phyloP scores from a whole-genome alignment of 768 basidiomycete species.

The Clitopilus hobsonii region DNA sequence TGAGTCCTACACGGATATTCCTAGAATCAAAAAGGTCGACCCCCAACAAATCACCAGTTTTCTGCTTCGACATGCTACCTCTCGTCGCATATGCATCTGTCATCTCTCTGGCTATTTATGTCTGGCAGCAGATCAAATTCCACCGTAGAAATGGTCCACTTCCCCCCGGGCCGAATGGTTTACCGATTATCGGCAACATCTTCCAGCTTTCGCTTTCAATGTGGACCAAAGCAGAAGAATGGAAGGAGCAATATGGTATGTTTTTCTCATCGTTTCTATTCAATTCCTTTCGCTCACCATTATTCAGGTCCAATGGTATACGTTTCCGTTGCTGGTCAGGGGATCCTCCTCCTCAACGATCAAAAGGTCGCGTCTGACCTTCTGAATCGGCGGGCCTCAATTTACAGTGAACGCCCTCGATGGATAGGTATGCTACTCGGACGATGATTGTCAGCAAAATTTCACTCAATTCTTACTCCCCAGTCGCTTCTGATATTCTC shows the following conservation, averaged over 20 bases:
- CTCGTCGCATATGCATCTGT: not conserved
- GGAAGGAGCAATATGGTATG: constrained; percentile 14
- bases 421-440: constrained; percentile 8
- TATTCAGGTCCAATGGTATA: constrained; percentile 22
- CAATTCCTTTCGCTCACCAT: not conserved
- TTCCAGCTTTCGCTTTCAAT: constrained; percentile 11
- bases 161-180: constrained; percentile 15
- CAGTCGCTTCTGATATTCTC: constrained; percentile 16
- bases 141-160: constrained; percentile 3
- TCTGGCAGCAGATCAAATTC: not conserved
- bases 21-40: no score
- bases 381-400: constrained; percentile 23
- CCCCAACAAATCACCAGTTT: no score
- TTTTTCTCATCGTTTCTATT: not conserved
- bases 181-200: constrained; percentile 14
- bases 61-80: not conserved
- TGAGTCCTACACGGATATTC: no score
- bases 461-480: not conserved
- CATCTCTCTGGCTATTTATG: not conserved
- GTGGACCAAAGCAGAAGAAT: constrained; percentile 12
- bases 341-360: constrained; percentile 29
- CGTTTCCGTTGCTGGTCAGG: constrained; percentile 28
- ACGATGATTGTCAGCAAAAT: not conserved
- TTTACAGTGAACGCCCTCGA: constrained; percentile 20
- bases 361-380: constrained; percentile 26